Base-by-base conservation (phyloP, 257 asterid species). In the Solanum stenotomum region DNA sequence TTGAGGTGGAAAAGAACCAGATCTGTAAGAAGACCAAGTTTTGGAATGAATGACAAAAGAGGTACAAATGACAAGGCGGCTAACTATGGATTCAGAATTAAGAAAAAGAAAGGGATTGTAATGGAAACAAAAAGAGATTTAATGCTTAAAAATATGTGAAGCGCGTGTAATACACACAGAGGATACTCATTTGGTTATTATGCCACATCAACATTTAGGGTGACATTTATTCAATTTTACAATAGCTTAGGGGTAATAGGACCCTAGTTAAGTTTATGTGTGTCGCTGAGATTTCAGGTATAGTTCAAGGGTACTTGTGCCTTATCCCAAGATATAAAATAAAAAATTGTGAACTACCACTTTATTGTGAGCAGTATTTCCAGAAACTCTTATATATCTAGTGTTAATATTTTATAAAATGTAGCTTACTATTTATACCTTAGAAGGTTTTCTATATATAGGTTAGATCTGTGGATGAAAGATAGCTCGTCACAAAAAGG, bases 1-100 rank as follows among this genome's bases (percentile, higher is more conserved):
- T 95, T 95, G 70, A 94, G 76, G 83, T 95, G 98, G 68, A 95
- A 89, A 8, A 95, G 91, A 13, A 94, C 98, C 1, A 95, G 94
- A 88, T 95, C 94, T 4, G 95, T 92, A 0, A 95, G 87, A 12
- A 90, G 74, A 25, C 98, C 98, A 23, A 95, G 95, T 87, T 95
- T 93, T 20, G 90, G 38, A 95, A 93, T 68, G 87, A 52, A 16
- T 52, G 61, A 52, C 63, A 52, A 52, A 18, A 52, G 63, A 52
- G 63, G 63, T 52, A 52, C n/a, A 18, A 52, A 52, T 52, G n/a
- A 52, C 63, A 52, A 6, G 63, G 63, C 3, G 59, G 59, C 63
- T 52, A 6, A 52, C n/a, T 52, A 16, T 52, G 63, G n/a, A 52
- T 52, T 18, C n/a, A 52, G 63, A 52, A 52, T 52, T 6, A 18